These are phyloP conservation scores for Fragaria vesca DNA, from an alignment of 306 rosid genomes.

Conservation along the genomic window DNA sequence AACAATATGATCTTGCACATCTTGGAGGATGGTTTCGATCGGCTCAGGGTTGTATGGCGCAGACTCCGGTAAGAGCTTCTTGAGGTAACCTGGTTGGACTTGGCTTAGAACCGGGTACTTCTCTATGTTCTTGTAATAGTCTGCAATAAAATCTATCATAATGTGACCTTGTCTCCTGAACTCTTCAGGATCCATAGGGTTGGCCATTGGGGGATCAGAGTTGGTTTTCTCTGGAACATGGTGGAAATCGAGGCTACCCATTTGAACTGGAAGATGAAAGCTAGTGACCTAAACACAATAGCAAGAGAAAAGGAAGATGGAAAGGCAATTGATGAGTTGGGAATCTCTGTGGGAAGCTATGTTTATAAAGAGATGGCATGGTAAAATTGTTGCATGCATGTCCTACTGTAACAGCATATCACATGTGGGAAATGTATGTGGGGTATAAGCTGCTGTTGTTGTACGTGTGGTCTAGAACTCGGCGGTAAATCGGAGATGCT, in stretches of 20 bases:
- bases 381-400: too few relatives aligned
- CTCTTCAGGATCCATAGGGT: constrained; percentile 32
- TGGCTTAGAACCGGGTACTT: constrained; percentile 38
- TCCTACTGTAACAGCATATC: too few relatives aligned
- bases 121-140: constrained; percentile 33
- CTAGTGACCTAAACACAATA: background rate
- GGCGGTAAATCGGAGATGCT: too few relatives aligned
- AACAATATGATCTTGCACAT: constrained; percentile 26
- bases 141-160: constrained; percentile 35
- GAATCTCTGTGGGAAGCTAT: too few relatives aligned
- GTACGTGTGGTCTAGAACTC: too few relatives aligned
- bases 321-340: background rate
- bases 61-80: constrained; percentile 18
- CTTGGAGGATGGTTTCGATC: constrained; percentile 38
- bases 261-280: background rate
- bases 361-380: background rate
- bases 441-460: too few relatives aligned
- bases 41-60: constrained; percentile 36
- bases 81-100: constrained; percentile 38
- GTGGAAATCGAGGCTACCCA: constrained; percentile 13
- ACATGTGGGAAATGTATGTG: too few relatives aligned
- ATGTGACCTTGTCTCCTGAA: constrained; percentile 43
- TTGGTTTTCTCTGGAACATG: background rate
- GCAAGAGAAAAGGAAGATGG: background rate
- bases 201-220: background rate